Base-by-base conservation (phyloP, 2,329 filamentous ascomycete genomes). In the Emydomyces testavorans region DNA sequence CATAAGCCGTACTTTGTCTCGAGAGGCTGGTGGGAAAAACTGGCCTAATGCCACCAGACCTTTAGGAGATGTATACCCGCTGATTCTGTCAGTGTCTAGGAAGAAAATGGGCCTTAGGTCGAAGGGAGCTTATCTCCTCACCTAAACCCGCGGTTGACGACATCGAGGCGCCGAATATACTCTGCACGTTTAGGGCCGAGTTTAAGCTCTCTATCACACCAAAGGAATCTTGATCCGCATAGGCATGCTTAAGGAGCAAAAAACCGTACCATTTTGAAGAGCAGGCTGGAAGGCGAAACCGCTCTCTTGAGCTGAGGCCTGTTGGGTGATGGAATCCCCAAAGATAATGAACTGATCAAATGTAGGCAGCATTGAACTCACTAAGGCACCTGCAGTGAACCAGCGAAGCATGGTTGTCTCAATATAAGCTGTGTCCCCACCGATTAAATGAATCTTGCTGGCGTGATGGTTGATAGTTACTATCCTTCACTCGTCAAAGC, bases 281-380 rank as follows among this genome's bases (percentile, higher is more conserved):
- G 77, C 79, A 18, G 83, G 77, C 50, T 81, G 78, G 57, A 93
- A 85, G 0, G 76, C 85, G 64, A 89, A 90, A 13, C 83, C 85
- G 49, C 77, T 69, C 8, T 75, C 66, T 41, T 80, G 71, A 29
- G 74, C 71, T 53, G 76, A 76, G 1, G 79, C 76, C 35, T 75
- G 71, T 60, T 96, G 80, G 41, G 90, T 82, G 52, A 96, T 82
- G 26, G 86, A 94, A 68, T 96, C 92, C 47, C 90, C 90, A 53
- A 96, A 84, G 20, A 96, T 78, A 53, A 96, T 72, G 57, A 89
- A 72, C 60, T 89, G 85, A 41, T 82, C 79, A 58, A 83, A 83
- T 13, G 41, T 29, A 13, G 50, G 16, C 8, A 43, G 49, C 46
- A 43, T 43, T 18, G 37, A 4, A 4, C 3, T 21, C 8, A 29